Evolutionary conservation across 371 early-diverging fungal genomes (phyloP).

Genomic region (Mortierella sp.): DNA sequence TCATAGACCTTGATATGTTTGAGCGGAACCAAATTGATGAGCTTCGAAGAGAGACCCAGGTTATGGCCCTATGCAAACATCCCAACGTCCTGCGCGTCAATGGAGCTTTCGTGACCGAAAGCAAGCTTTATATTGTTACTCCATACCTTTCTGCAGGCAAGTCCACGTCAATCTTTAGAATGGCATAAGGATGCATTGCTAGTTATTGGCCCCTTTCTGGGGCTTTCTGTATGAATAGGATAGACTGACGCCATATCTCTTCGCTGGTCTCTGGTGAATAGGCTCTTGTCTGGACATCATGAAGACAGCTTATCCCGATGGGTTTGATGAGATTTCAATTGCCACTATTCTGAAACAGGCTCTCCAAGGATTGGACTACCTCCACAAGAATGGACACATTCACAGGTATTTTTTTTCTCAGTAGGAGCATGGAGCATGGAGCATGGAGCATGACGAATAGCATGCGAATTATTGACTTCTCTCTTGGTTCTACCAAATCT

Average conservation of each 20-base stretch:
- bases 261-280: constrained; percentile 14
- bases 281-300: constrained; percentile 93
- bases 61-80: constrained; percentile 90
- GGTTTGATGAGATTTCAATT: constrained; percentile 85
- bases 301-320: constrained; percentile 85
- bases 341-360: constrained; percentile 91
- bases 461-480: not conserved
- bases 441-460: not conserved
- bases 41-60: constrained; percentile 88
- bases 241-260: not conserved
- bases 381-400: constrained; percentile 90
- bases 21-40: constrained; percentile 95
- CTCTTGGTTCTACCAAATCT: not conserved
- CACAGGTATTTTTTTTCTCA: constrained; percentile 72
- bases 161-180: not conserved
- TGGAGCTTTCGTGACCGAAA: constrained; percentile 85
- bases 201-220: not conserved
- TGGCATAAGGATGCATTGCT: not conserved
- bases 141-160: constrained; percentile 84
- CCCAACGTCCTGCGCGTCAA: constrained; percentile 86
- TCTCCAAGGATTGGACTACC: constrained; percentile 85
- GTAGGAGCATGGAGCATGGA: not conserved
- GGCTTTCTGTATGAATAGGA: not conserved
- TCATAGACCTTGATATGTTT: constrained; percentile 94
- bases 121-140: constrained; percentile 86